These are phyloP conservation scores for Syzygium aqueum DNA, from an alignment of 345 rosid genomes.

Conservation along the genomic window DNA sequence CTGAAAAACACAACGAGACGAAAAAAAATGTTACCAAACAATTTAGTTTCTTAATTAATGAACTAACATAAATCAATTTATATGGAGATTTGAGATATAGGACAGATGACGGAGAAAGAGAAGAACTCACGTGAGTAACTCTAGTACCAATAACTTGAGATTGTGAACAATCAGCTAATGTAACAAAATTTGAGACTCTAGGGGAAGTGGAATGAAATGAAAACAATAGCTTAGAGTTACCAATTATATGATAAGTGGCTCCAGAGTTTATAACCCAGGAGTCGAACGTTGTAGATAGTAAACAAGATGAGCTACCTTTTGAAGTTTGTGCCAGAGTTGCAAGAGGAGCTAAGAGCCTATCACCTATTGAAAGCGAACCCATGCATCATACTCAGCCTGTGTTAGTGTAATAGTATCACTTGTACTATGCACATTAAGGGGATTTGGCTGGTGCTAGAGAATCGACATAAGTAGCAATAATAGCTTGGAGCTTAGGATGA, in stretches of 20 bases:
- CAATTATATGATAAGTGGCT: not conserved
- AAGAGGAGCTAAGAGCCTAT: not conserved
- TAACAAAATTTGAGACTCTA: rapidly evolving
- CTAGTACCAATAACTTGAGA: not conserved
- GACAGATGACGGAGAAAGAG: not conserved
- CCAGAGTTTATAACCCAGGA: not conserved
- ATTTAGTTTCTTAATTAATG: not conserved
- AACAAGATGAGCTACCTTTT: not conserved
- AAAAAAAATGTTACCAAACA: not conserved
- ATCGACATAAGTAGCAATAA: not conserved
- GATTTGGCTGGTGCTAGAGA: rapidly evolving
- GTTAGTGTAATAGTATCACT: not conserved
- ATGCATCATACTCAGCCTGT: rapidly evolving
- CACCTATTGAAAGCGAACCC: not conserved
- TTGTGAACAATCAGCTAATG: not conserved
- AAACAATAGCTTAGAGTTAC: not conserved
- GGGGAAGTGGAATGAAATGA: not conserved
- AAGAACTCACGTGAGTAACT: not conserved
- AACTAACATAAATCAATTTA: not conserved
- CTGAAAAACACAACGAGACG: rapidly evolving
- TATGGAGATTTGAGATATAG: not conserved
- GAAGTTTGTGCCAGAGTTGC: not conserved
- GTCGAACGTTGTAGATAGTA: rapidly evolving
- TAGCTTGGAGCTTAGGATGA: rapidly evolving
- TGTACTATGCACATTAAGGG: not conserved